Conservation (phyloP, 2,329 filamentous ascomycete genomes). For the Apiospora malaysiana region DNA sequence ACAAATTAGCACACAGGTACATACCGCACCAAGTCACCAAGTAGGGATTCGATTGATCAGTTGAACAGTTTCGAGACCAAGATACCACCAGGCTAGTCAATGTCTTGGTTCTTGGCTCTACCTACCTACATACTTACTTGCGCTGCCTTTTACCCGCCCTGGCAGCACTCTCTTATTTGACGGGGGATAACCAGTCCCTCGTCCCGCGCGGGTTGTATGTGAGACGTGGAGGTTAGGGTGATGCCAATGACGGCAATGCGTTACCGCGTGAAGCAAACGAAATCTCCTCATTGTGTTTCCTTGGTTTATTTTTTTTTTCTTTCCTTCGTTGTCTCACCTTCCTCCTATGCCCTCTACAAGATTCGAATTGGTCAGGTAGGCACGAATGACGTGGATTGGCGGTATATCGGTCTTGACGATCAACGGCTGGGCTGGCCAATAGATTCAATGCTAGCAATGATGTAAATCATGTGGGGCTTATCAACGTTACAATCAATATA, state of each 20-base stretch:
- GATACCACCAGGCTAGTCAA: neutral
- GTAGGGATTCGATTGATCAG: neutral
- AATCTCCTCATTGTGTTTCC: neutral
- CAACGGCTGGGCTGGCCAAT: neutral
- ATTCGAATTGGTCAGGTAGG: neutral
- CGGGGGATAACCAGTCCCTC: neutral
- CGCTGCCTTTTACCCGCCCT: neutral
- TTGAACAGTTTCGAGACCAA: neutral
- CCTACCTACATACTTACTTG: neutral
- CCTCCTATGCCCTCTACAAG: neutral
- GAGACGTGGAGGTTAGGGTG: neutral
- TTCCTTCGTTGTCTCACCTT: neutral
- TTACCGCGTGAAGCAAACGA: neutral
- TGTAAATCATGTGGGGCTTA: neutral
- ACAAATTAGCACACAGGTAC: neutral
- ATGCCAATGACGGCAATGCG: neutral
- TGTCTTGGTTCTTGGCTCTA: constrained; percentile 10
- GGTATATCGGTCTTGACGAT: neutral
- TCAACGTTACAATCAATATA: neutral
- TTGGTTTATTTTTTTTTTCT: neutral
- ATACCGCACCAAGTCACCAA: neutral
- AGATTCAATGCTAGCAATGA: neutral
- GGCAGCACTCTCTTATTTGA: neutral
- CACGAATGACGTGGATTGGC: constrained; percentile 1
- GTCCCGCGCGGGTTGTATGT: neutral